Percentiles rank a stretch among this genome's conserved stretches.
Conservation (phyloP, 768 basidiomycete species). For the Pleurotus eryngii region DNA sequence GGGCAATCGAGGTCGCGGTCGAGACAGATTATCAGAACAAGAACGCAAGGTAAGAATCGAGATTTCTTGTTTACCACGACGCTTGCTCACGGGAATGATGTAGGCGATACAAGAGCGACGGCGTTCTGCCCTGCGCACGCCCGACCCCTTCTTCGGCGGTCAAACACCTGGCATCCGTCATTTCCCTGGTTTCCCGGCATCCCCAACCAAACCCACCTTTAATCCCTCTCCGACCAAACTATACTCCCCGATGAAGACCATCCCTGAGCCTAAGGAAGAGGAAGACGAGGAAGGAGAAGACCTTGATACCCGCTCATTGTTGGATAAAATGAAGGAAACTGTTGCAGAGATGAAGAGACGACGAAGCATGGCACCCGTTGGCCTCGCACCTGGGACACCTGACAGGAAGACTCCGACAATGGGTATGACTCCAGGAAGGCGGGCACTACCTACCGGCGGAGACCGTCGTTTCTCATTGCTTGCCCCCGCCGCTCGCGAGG, state of each 20-base stretch:
- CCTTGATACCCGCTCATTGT: constrained; percentile 36
- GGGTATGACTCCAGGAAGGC: constrained; percentile 16
- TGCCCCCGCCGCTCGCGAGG: constrained; percentile 16
- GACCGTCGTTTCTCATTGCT: constrained; percentile 23
- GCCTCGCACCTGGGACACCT: constrained; percentile 5
- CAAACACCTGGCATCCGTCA: constrained; percentile 17
- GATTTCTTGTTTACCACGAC: background rate
- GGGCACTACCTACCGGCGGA: constrained; percentile 11
- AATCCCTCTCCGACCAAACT: constrained; percentile 9
- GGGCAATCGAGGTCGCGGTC: constrained; percentile 9
- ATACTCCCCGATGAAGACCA: background rate
- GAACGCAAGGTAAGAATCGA: constrained; percentile 37
- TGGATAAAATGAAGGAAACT: constrained; percentile 49
- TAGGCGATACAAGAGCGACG: constrained; percentile 63
- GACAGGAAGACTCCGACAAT: constrained; percentile 5
- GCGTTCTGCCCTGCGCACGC: constrained; percentile 49
- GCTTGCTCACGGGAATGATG: background rate
- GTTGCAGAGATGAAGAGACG: constrained; percentile 46
- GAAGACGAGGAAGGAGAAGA: constrained; percentile 28
- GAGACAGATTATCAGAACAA: constrained; percentile 34
- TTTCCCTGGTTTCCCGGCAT: constrained; percentile 47
- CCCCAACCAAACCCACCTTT: constrained; percentile 18
- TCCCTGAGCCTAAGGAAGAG: background rate
- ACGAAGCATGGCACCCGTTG: constrained; percentile 28
- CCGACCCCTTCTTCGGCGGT: constrained; percentile 28